These are phyloP conservation scores for Hemileccinum impolitum DNA, from an alignment of 768 basidiomycete genomes.

Conservation along the genomic window DNA sequence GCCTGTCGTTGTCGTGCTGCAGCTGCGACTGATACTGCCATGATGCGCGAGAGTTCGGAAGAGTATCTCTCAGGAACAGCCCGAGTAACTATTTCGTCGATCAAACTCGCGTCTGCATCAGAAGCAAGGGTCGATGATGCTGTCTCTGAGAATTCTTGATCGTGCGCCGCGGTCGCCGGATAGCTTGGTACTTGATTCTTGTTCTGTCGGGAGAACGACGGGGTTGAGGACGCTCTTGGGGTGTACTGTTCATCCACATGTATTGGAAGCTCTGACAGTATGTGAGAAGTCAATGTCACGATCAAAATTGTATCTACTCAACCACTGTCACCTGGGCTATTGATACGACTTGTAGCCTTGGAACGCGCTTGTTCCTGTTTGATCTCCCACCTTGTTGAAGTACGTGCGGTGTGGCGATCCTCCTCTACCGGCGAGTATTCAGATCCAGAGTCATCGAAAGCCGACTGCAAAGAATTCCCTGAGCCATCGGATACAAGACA, in stretches of 20 bases:
- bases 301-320: slow-evolving; percentile 4
- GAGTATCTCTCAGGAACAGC: slow-evolving; percentile 16
- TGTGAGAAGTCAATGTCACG: slow-evolving; percentile 5
- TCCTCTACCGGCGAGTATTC: slow-evolving; percentile 32
- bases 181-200: background rate
- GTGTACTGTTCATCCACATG: slow-evolving; percentile 20
- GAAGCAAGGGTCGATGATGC: slow-evolving; percentile 15
- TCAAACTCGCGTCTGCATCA: slow-evolving; percentile 14
- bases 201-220: slow-evolving; percentile 7
- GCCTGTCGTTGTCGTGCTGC: slow-evolving; percentile 46
- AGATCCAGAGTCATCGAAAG: slow-evolving; percentile 26
- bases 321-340: slow-evolving; percentile 4
- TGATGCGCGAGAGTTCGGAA: slow-evolving; percentile 27
- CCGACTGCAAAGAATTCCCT: slow-evolving; percentile 18
- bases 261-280: slow-evolving; percentile 2
- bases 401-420: background rate
- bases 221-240: slow-evolving; percentile 9
- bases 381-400: slow-evolving; percentile 3
- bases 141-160: slow-evolving; percentile 3
- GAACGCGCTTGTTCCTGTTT: slow-evolving; percentile 9
- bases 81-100: background rate
- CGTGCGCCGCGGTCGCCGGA: background rate
- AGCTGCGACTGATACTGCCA: slow-evolving; percentile 30
- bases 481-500: slow-evolving; percentile 17
- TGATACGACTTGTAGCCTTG: background rate